Conservation (phyloP, 1,284 basidiomycete genomes). For the Clitocybe nebularis region DNA sequence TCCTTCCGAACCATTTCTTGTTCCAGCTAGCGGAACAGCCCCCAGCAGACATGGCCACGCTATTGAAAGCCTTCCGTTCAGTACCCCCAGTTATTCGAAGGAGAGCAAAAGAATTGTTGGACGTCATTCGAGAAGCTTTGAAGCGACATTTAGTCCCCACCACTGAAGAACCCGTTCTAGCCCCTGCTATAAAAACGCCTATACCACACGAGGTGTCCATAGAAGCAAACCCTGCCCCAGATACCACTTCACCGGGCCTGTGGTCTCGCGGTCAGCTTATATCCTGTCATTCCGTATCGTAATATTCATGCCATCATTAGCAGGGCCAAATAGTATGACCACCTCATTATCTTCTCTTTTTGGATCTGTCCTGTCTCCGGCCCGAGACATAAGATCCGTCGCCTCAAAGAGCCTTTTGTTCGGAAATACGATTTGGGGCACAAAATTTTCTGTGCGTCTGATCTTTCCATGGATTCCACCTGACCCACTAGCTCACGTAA, state of each 20-base stretch:
- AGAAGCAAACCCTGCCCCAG: not conserved
- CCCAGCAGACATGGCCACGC: constrained; percentile 54
- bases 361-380: constrained; percentile 18
- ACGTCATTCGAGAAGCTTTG: constrained; percentile 52
- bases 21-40: constrained; percentile 67
- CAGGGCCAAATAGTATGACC: constrained; percentile 4
- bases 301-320: not conserved
- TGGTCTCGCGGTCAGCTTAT: constrained; percentile 24
- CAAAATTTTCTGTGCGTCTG: constrained; percentile 15
- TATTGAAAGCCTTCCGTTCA: constrained; percentile 53
- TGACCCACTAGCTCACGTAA: constrained; percentile 1
- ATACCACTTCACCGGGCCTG: constrained; percentile 13
- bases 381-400: constrained; percentile 2
- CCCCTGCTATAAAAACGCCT: not conserved
- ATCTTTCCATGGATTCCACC: not conserved
- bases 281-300: too few relatives aligned
- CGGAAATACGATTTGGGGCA: constrained; percentile 21
- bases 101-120: constrained; percentile 59
- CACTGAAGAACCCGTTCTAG: not conserved
- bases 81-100: constrained; percentile 59
- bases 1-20: constrained; percentile 70
- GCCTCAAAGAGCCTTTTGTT: constrained; percentile 39
- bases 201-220: constrained; percentile 8
- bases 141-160: constrained; percentile 26
- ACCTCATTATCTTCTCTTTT: constrained; percentile 23